Percentiles rank a stretch among this genome's conserved stretches.
Conservation (phyloP, 192 early-diverging fungal species). For the Martensiomyces pterosporus region DNA sequence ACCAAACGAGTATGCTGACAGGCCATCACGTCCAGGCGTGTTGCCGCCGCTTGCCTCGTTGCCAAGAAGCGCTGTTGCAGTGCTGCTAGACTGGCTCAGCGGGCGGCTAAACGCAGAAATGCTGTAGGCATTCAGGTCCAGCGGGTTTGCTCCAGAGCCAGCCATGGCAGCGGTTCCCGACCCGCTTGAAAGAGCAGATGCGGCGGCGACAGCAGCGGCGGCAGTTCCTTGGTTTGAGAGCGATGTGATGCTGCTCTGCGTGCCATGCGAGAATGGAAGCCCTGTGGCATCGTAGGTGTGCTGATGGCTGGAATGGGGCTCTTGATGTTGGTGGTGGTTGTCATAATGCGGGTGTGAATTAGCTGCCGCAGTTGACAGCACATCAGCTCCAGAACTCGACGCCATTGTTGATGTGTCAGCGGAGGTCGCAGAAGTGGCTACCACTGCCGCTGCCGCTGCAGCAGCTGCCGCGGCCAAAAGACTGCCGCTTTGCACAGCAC, state of each 20-base stretch:
- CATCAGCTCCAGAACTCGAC: too few species aligned
- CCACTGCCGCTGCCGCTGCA: constrained; percentile 13
- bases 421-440: constrained; percentile 9
- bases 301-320: too few species aligned
- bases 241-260: not conserved
- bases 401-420: constrained; percentile 3
- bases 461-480: constrained; percentile 16
- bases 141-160: constrained; percentile 5
- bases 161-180: not conserved
- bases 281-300: constrained; percentile 1
- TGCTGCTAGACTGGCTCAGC: constrained; percentile 24
- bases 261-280: not conserved
- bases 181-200: constrained; percentile 3
- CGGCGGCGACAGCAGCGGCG: constrained; percentile 8
- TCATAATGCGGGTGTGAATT: too few species aligned
- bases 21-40: not conserved
- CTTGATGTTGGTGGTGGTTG: too few species aligned
- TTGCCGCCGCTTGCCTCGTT: constrained; percentile 8
- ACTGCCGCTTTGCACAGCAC: constrained; percentile 7
- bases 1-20: not conserved
- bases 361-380: too few species aligned
- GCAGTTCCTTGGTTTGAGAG: constrained; percentile 1
- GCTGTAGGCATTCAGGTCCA: constrained; percentile 40
- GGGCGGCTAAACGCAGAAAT: constrained; percentile 48
- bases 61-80: constrained; percentile 26